phyloP scores from a whole-genome alignment of 176 grass and related monocot genomes.

The Thalia dealbata region DNA sequence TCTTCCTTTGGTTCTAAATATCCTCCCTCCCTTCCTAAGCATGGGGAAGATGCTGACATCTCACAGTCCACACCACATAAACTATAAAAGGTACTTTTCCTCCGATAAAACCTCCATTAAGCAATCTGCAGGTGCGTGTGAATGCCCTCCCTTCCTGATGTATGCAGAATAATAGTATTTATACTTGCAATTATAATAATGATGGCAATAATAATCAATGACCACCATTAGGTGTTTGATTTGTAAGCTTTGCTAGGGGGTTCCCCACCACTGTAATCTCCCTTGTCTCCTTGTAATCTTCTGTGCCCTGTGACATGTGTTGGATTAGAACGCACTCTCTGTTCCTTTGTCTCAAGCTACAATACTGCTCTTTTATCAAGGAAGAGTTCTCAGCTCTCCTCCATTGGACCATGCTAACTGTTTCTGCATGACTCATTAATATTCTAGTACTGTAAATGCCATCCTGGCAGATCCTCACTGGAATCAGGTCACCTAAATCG shows the following conservation, averaged over 20 bases:
- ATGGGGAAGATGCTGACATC: constrained; percentile 13
- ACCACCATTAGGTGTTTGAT: background rate
- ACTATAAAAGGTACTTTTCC: background rate
- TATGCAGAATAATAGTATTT: too few species aligned
- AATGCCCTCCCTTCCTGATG: constrained; percentile 5
- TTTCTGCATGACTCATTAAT: background rate
- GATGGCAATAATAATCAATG: background rate
- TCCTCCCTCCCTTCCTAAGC: constrained; percentile 14
- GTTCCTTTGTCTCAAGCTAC: background rate
- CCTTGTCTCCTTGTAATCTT: background rate
- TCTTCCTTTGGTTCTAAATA: background rate
- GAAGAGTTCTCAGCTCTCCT: background rate
- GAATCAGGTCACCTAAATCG: background rate
- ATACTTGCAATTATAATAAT: too few species aligned
- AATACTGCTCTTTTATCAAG: background rate
- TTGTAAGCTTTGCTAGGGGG: background rate
- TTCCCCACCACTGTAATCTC: background rate
- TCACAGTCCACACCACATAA: constrained; percentile 12
- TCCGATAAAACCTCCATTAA: background rate
- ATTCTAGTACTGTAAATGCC: background rate
- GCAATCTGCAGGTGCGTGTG: background rate
- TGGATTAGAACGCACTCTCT: background rate
- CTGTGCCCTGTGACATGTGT: constrained; percentile 1
- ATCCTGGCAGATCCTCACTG: background rate
- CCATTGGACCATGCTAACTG: background rate